Percentiles rank a stretch among this genome's conserved stretches.
These are phyloP conservation scores for Rutstroemia sydowiana DNA, from an alignment of 2,329 filamentous ascomycete species.

Conservation along the genomic window DNA sequence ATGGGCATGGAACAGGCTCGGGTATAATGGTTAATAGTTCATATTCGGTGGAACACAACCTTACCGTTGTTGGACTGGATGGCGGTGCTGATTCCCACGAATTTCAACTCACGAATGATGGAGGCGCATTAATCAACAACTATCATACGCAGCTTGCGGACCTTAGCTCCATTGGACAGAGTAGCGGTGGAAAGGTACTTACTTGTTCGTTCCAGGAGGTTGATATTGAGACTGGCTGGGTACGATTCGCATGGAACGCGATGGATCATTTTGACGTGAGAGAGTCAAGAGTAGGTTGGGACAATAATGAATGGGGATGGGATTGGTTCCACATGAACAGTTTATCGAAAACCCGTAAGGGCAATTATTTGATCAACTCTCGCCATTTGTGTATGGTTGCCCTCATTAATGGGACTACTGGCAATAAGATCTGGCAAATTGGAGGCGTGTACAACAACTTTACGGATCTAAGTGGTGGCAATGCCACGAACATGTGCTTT, in stretches of 20 bases:
- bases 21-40: conserved; percentile 4
- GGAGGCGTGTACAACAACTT: conserved; percentile 40
- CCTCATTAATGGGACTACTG: conserved; percentile 38
- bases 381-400: conserved; percentile 39
- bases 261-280: conserved; percentile 30
- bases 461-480: conserved; percentile 23
- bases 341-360: conserved; percentile 32
- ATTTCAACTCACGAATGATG: conserved; percentile 3
- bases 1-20: not conserved
- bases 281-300: conserved; percentile 13
- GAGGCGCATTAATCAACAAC: conserved; percentile 4
- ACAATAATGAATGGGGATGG: conserved; percentile 15
- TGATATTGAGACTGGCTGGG: conserved; percentile 40
- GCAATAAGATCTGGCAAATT: conserved; percentile 40
- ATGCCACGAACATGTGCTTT: conserved; percentile 40
- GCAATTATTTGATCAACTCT: conserved; percentile 41
- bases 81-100: conserved; percentile 4
- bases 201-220: conserved; percentile 38
- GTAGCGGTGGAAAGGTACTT: not conserved
- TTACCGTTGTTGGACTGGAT: not conserved
- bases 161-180: not conserved
- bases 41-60: not conserved
- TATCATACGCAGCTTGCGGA: conserved; percentile 3
- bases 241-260: conserved; percentile 45
- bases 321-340: conserved; percentile 30